These are phyloP conservation scores for Amaranthus hypochondriacus DNA, from an alignment of 148 eudicot species.

Conservation along the genomic window DNA sequence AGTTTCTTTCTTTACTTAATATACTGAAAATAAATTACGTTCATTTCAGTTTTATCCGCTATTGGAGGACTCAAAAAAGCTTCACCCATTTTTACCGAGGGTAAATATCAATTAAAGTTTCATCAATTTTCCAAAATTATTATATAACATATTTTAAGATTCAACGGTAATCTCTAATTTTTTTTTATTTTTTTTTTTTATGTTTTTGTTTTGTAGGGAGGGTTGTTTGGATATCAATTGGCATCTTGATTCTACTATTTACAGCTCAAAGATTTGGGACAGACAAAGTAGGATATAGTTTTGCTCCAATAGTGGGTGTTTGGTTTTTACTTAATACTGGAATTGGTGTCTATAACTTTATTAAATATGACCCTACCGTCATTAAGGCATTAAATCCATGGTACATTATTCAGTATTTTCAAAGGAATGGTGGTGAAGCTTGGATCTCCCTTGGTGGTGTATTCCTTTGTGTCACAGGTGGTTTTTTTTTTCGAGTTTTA, in stretches of 20 bases:
- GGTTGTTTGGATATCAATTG: conserved; percentile 38
- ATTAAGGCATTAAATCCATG: conserved; percentile 40
- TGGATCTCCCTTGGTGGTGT: conserved; percentile 49
- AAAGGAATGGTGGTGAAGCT: conserved; percentile 32
- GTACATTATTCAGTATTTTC: conserved; percentile 33
- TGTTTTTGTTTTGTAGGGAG: conserved; percentile 16
- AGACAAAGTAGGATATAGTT: conserved; percentile 47
- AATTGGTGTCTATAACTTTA: conserved; percentile 40
- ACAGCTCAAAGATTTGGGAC: conserved; percentile 42
- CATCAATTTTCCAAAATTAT: too few species aligned
- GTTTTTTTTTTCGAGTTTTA: neutral
- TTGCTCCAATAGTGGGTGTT: conserved; percentile 41
- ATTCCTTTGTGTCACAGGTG: conserved; percentile 38
- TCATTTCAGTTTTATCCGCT: conserved; percentile 36
- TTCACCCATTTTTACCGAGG: conserved; percentile 36
- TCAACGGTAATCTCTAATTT: too few species aligned
- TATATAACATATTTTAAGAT: too few species aligned
- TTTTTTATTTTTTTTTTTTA: neutral
- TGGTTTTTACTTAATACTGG: conserved; percentile 35
- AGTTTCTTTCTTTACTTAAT: too few species aligned
- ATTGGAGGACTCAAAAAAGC: conserved; percentile 37
- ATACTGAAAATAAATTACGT: too few species aligned
- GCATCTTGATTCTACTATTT: conserved; percentile 29
- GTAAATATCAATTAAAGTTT: conserved; percentile 9
- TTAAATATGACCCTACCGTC: conserved; percentile 32